Base-by-base conservation (phyloP, 306 rosid genomes). In the Pterocarpus santalinus region DNA sequence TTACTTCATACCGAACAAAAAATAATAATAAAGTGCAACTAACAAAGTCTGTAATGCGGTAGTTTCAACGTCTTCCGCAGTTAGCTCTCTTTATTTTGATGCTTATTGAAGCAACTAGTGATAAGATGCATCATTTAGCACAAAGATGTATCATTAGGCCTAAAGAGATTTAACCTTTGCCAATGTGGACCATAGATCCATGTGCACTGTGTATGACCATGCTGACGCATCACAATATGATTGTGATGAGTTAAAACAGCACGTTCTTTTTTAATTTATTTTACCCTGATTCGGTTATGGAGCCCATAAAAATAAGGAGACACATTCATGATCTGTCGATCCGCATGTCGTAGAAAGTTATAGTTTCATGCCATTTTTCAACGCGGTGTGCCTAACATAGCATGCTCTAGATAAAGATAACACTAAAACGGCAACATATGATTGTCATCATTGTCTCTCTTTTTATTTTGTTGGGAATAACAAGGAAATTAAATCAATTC, bases 121-220 rank as follows among this genome's bases (percentile, higher is more conserved):
- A 30, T 2, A 65, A 75, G 39, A 17, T 73, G 57, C 69, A 84
- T 63, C 15, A 43, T 78, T 52, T 14, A 58, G 65, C 53, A 41
- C 52, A 33, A 14, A 73, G 58, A 14, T 66, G 76, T 73, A 68
- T 60, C 51, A 69, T 62, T 62, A 44, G 69, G 57, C 12, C 71
- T 15, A 75, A 75, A 79, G 55, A 76, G 55, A 46, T 65, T 72
- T 79, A 63, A 35, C 70, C 73, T 78, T 73, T 32, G 33, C 22
- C 52, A 13, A 43, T 12, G 52, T 63, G 84, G 90, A 81, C 86
- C 85, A 84, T 58, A 44, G 32, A 74, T 71, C 12, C 57, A 79
- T 71, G 75, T 69, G 77, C 74, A 81, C 1, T 44, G 51, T 60
- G 38, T 28, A 69, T 56, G 82, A 47, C 61, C 28, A 69, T 1